Percentiles rank a stretch among this genome's conserved stretches.
Conservation (phyloP, 2,329 filamentous ascomycete species). For the Apiospora kogelbergensis region DNA sequence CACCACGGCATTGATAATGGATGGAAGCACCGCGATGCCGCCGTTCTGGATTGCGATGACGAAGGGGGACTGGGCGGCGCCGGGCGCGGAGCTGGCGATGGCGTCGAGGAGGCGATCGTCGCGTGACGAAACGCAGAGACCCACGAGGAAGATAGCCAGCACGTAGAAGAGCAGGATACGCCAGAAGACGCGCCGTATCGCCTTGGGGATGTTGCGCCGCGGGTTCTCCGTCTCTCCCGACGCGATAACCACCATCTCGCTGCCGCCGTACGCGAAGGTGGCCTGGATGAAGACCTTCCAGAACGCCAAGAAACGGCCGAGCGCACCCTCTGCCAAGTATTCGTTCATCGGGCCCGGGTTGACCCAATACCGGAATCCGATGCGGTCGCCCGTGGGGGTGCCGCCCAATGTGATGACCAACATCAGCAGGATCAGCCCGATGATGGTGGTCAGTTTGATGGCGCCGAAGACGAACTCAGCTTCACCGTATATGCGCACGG, state of each 20-base stretch:
- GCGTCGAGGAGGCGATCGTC: conserved; percentile 57
- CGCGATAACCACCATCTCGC: conserved; percentile 75
- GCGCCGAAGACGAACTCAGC: conserved; percentile 59
- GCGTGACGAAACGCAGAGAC: conserved; percentile 71
- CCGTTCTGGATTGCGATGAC: conserved; percentile 72
- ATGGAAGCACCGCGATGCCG: conserved; percentile 60
- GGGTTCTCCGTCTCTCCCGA: conserved; percentile 80
- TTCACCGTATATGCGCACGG: conserved; percentile 54
- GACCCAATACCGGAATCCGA: conserved; percentile 47
- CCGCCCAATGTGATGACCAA: conserved; percentile 51
- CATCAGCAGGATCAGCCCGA: conserved; percentile 66
- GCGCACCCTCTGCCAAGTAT: conserved; percentile 36
- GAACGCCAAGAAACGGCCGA: conserved; percentile 60
- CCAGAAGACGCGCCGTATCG: conserved; percentile 79
- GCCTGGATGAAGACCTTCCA: conserved; percentile 75
- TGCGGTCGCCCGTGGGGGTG: conserved; percentile 39
- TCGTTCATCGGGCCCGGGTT: conserved; percentile 43
- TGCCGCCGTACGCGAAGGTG: conserved; percentile 76
- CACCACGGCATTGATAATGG: conserved; percentile 73
- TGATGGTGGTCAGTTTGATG: conserved; percentile 57
- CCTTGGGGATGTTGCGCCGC: conserved; percentile 71
- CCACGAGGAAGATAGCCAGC: conserved; percentile 70
- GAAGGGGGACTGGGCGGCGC: conserved; percentile 68
- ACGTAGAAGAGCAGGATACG: conserved; percentile 82
- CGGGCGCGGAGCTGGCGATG: conserved; percentile 39